Percentiles rank a stretch among this genome's conserved stretches.
Evolutionary conservation across 176 grass and related monocot species (phyloP).

Genomic region (Oryza brachyantha): DNA sequence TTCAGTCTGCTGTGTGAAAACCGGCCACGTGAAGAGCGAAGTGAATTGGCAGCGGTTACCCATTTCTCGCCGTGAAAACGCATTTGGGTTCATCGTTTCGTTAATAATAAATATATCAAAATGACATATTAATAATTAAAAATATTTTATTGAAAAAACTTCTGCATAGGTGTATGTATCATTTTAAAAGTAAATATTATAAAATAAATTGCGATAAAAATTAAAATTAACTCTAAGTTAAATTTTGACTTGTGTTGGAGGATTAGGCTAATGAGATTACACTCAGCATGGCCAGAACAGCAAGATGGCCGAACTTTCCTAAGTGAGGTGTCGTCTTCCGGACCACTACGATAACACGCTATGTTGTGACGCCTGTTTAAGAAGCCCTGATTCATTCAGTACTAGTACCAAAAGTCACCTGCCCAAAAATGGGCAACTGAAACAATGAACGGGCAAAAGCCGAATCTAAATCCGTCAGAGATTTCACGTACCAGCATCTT

Average conservation of each 20-base stretch:
- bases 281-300: not conserved
- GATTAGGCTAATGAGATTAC: too few relatives aligned
- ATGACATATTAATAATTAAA: too few relatives aligned
- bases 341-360: not conserved
- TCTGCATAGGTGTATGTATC: too few relatives aligned
- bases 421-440: not conserved
- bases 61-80: too few relatives aligned
- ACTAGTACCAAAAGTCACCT: conserved; percentile 5
- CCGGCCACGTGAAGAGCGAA: not conserved
- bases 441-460: not conserved
- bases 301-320: not conserved
- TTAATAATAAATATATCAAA: too few relatives aligned
- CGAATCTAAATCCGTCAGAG: not conserved
- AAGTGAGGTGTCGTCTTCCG: not conserved
- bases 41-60: not conserved
- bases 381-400: conserved; percentile 1
- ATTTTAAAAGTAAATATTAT: too few relatives aligned
- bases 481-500: conserved; percentile 18
- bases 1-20: not conserved
- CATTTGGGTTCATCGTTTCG: too few relatives aligned
- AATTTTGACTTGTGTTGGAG: too few relatives aligned
- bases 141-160: too few relatives aligned
- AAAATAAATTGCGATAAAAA: too few relatives aligned
- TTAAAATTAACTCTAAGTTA: too few relatives aligned
- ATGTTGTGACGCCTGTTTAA: not conserved